Evolutionary conservation across 805 yeast species (phyloP), one percentile per base, ranked within the genome.

Genomic region (Barnettozyma salicaria): DNA sequence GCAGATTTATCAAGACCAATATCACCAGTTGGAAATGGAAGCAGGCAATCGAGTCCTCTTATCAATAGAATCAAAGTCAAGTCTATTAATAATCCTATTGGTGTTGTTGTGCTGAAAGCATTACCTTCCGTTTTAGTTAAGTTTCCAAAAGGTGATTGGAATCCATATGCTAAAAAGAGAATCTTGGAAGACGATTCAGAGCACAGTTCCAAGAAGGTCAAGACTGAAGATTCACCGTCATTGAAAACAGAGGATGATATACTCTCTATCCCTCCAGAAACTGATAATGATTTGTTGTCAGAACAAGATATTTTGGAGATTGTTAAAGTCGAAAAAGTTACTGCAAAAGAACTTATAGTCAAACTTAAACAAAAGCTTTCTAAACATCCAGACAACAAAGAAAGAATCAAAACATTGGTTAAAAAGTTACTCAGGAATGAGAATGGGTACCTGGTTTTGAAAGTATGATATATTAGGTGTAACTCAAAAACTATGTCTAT

Each of bases 81-180:
- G 42, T 68, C 73, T 34, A 60, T 56, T 44, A 73, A 70, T 37
- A 55, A 60, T 21, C 69, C 71, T 16, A 59, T 64, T 39, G 82
- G 84, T 28, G 52, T 73, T 43, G 74, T 83, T 31, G 72, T 76
- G 11, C 60, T 89, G 30, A 81, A 72, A 49, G 83, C 88, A 1
- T 76, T 82, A 6, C 67, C 73, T 11, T 66, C 68, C 26, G 66
- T 83, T 12, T 66, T 89, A 41, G 56, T 62, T 13, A 72, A 72
- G 25, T 87, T 88, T 62, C 92, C 92, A 3, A 63, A 57, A 14
- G 95, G 95, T 19, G 84, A 78, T 37, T 89, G 96, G 96, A 80
- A 80, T 59, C 90, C 96, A 17, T 55, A 58, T 23, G 66, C 65
- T 9, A 72, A 56, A 47, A 58, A 59, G 37, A 47, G 67, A 39